Conservation (phyloP, 202 grass and related monocot species). For the Panicum virgatum region DNA sequence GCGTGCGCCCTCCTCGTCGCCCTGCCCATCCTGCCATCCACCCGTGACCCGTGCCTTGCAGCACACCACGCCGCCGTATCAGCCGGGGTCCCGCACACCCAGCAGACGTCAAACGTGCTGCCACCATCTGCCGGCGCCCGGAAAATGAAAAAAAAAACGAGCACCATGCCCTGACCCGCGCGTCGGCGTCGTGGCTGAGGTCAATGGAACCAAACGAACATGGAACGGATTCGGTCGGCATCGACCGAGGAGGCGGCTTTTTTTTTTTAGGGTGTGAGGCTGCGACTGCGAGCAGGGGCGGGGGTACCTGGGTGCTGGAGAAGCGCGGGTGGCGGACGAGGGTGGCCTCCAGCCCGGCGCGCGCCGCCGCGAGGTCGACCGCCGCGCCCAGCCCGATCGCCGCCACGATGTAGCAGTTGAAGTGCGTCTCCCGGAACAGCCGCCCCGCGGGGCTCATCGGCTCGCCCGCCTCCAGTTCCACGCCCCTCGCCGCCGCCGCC, state of each 20-base stretch:
- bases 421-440: constrained; percentile 70
- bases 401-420: constrained; percentile 78
- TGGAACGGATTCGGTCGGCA: not conserved
- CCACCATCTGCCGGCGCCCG: not conserved
- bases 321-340: constrained; percentile 77
- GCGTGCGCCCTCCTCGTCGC: too few species aligned
- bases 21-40: too few species aligned
- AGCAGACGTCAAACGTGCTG: not conserved
- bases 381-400: constrained; percentile 46
- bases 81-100: not conserved
- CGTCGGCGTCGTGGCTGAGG: not conserved
- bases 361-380: constrained; percentile 45
- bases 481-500: not conserved
- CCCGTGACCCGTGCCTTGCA: not conserved
- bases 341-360: constrained; percentile 59
- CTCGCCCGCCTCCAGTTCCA: not conserved
- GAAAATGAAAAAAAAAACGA: not conserved
- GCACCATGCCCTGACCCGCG: not conserved
- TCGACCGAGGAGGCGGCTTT: not conserved
- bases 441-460: constrained; percentile 74
- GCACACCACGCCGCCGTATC: constrained; percentile 1
- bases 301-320: constrained; percentile 73
- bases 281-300: not conserved
- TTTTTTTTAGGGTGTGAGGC: too few species aligned
- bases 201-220: not conserved